Base-by-base conservation (phyloP, 2,329 filamentous ascomycete species). In the Alternaria sp. region DNA sequence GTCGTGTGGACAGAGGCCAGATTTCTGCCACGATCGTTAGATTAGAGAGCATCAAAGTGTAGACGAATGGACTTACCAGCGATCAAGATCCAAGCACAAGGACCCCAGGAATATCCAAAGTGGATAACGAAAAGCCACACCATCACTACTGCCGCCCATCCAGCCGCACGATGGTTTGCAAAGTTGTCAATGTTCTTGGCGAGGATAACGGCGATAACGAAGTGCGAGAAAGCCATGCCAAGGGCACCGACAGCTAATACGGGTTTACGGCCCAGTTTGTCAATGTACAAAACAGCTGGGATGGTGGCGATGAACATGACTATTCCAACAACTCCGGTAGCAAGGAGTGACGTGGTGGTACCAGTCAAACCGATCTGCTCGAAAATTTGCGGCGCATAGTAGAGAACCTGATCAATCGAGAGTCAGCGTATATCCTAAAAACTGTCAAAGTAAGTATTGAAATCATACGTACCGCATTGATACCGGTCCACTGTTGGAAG, bases 81-180 rank as follows among this genome's bases (percentile, higher is more conserved):
- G 1, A 92, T 85, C 57, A 93, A 83, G 62, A 92, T 91, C 91
- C 91, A 93, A 0, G 88, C 86, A 68, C 87, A 90, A 3, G 90
- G 90, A 0, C 90, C 89, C 90, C 90, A 93, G 0, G 85, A 88
- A 74, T 92, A 92, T 30, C 89, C 91, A 70, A 93, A 93, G 76
- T 91, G 86, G 30, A 92, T 81, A 28, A 92, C 87, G 65, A 91
- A 93, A 0, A 93, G 82, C 90, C 90, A 93, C 9, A 91, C 87
- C 86, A 91, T 90, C 54, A 76, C 82, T 6, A 86, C 89, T 0
- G 89, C 85, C 5, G 81, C 90, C 91, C 91, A 93, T 1, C 90
- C 90, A 0, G 90, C 89, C 0, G 84, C 86, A 14, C 45, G 54
- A 12, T 4, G 76, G 69, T 60, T 92, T 83, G 0, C 73, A 81